Base-by-base conservation (phyloP, 768 basidiomycete species). In the Neoboletus brunneissimus region DNA sequence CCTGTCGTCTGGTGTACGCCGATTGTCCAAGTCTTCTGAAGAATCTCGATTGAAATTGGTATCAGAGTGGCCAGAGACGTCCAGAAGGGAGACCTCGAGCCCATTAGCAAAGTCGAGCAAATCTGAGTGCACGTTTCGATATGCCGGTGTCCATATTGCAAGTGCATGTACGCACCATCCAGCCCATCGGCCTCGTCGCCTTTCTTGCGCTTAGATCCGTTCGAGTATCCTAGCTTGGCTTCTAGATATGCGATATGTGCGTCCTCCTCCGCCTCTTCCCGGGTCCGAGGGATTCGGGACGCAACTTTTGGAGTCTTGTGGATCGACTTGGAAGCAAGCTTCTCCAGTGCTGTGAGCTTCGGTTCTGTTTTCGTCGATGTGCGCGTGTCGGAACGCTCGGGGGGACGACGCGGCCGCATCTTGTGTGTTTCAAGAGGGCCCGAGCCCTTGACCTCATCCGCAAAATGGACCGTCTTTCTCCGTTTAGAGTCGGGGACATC, bases 231-330 rank as follows among this genome's bases (percentile, higher is more conserved):
- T 18, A 97, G 79, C 69, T 86, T 88, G 0, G 80, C 76, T 70
- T 98, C 95, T 12, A 97, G 74, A 72, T 89, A 86, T 0, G 85
- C 80, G 43, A 98, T 97, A 66, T 95, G 92, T 0, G 81, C 79
- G 64, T 95, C 94, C 63, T 98, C 95, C 34, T 88, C 80, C 31
- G 77, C 72, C 57, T 91, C 82, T 54, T 74, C 72, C 32, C 67
- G 75, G 7, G 71, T 71, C 25, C 70, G 75, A 25, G 73, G 62
- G 2, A 53, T 25, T 3, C 54, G 67, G 0, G 50, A 47, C 10
- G 53, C 47, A 0, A 38, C 40, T 31, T 55, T 45, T 0, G 52
- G 34, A 11, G 50, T 42, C 50, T 51, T 53, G 42, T 60, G 51
- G 0, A 51, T 49, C 38, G 69, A 55, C 31, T 63, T 64, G 5